Base-by-base conservation (phyloP, 106 monocot genomes). In the Platanthera guangdongensis region DNA sequence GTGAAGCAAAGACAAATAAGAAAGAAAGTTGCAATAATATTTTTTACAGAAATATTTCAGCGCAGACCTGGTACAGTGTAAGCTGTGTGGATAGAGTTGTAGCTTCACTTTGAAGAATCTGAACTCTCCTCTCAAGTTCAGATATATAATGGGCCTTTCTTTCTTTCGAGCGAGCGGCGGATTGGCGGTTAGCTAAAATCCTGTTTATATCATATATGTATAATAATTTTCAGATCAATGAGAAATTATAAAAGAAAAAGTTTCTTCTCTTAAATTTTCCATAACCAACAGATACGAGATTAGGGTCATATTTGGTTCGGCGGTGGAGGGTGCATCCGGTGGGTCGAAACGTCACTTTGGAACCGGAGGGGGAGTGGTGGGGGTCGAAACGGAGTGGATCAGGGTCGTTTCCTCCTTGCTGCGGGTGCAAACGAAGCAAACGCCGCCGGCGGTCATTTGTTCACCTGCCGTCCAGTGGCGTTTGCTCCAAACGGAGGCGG, bases 151-250 rank as follows among this genome's bases (percentile, higher is more conserved):
- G 86, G 62, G 89, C 84, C 75, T 89, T 89, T 82, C 86, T 79
- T 80, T 89, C 89, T 82, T 89, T 89, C 50, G 89, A 89, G 39
- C 86, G 81, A 80, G 89, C 86, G 49, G 89, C 89, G 53, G 89
- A 89, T 70, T 89, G 89, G 15, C 89, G 83, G 52, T 89, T 89
- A 45, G 89, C 89, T 45, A 89, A 50, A 72, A 89, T 89, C 78
- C 89, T 89, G 82, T 67, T 74, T 81, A 18, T 21, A 70, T 28
- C 51, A 25, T 72, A 19, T 50, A 25, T n/a, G n/a, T 72, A 19
- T 50, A 51, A 55, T 9, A 52, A 51, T 52, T 73, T 73, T 67
- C 15, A 70, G 45, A 47, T 47, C 47, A 48, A 0, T n/a, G 4
- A 48, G 6, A 48, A 6, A 48, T 70, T 18, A 46, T 2, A 47